phyloP scores from a whole-genome alignment of 2,329 filamentous ascomycete species.

The Apiospora rasikravindrae region DNA sequence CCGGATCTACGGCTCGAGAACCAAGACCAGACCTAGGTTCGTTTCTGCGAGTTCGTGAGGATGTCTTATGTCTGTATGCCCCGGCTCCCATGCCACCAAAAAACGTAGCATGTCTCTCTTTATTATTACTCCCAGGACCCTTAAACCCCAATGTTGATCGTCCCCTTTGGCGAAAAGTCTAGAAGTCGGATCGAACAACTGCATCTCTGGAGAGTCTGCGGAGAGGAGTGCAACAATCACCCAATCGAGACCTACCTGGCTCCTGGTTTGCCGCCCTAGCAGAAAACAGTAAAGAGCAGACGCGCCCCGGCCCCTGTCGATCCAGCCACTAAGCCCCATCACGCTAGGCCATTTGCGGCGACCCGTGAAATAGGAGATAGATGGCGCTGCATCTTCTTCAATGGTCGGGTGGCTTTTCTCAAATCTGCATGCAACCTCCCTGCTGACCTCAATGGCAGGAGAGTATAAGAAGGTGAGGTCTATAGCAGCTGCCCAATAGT shows the following conservation, averaged over 20 bases:
- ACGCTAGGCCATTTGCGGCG: neutral
- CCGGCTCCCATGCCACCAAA: neutral
- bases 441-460: neutral
- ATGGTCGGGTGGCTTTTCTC: neutral
- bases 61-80: neutral
- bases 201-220: neutral
- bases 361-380: neutral
- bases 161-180: neutral
- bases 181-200: neutral
- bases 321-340: neutral
- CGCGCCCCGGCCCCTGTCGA: neutral
- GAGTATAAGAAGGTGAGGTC: neutral
- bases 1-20: neutral
- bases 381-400: neutral
- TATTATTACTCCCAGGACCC: neutral
- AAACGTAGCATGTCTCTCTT: neutral
- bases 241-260: neutral
- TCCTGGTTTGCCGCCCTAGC: neutral
- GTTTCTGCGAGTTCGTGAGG: neutral
- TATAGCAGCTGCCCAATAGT: neutral
- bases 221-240: neutral
- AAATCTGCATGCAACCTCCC: neutral
- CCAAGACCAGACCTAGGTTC: neutral
- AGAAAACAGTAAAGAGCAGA: neutral
- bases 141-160: neutral